Base-by-base conservation (phyloP, 441 rosid genomes). In the Isatis lusitanica region DNA sequence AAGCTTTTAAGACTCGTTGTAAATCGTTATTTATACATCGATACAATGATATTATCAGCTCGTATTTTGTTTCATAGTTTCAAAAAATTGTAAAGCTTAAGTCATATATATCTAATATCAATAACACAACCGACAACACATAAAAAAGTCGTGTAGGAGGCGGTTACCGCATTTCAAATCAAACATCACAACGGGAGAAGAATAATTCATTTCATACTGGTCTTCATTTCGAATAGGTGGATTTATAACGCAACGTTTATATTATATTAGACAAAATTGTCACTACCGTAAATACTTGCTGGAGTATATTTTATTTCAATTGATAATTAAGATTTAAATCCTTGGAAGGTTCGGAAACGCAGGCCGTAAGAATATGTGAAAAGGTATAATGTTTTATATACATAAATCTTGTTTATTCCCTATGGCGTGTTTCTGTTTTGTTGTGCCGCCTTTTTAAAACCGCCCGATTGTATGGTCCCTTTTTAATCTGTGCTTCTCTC, bases 161-260 rank as follows among this genome's bases (percentile, higher is more conserved):
- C 36, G 47, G 47, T 66, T 21, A 21, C 52, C 18, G 8, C 36
- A 74, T 13, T 58, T 57, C 44, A 57, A 47, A 38, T 57, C 11
- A 65, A 57, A 28, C 16, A 65, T 44, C 58, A 44, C 55, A 35
- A 56, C 51, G 33, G 16, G 50, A 26, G 51, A 57, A 38, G 59
- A 73, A 73, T 56, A 36, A 56, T 65, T 61, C 71, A 66, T 46
- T 73, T 66, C 72, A 66, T 66, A 74, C 46, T 48, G 9, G 16
- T 58, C 61, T 58, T 58, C 58, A 10, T 57, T 48, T 48, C n/a
- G 18, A 48, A 48, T 10, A 12, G 43, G 43, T 57, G 21, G 30
- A 44, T 18, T 56, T 66, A 30, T 57, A 58, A 28, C 44, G 17
- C 60, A 64, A 56, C 11, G 35, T 46, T 48, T 57, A 33, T 43